Evolutionary conservation across 106 monocot genomes (phyloP).

Genomic region (Narthecium ossifragum): DNA sequence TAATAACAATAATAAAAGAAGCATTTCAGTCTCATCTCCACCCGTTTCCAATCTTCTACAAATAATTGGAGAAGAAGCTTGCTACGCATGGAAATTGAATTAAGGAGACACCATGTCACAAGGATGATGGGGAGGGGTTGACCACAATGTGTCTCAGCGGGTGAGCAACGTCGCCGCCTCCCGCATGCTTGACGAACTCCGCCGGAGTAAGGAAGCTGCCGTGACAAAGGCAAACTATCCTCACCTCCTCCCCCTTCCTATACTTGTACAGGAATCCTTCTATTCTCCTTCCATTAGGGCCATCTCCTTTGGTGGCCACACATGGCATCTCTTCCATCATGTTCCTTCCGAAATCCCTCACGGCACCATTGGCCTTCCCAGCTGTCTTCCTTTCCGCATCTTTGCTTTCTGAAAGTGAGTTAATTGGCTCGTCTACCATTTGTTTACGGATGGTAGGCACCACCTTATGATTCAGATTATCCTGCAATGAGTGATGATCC

Average conservation of each 20-base stretch:
- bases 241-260: conserved; percentile 33
- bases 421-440: no score
- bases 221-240: conserved; percentile 44
- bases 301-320: conserved; percentile 31
- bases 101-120: no score
- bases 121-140: not conserved
- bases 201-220: conserved; percentile 47
- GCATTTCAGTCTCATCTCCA: no score
- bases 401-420: conserved; percentile 3
- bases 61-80: no score
- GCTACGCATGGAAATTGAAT: no score
- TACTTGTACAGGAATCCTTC: conserved; percentile 48
- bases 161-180: conserved; percentile 36
- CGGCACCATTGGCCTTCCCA: not conserved
- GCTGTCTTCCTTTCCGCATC: conserved; percentile 5
- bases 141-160: conserved; percentile 39
- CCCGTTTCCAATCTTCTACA: no score
- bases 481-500: not conserved
- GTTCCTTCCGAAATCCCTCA: conserved; percentile 17
- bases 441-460: no score
- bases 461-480: not conserved
- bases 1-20: no score
- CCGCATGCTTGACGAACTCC: conserved; percentile 43
- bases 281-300: conserved; percentile 31
- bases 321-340: conserved; percentile 48